phyloP scores from a whole-genome alignment of 305 asterid genomes.

The Andrographis paniculata region DNA sequence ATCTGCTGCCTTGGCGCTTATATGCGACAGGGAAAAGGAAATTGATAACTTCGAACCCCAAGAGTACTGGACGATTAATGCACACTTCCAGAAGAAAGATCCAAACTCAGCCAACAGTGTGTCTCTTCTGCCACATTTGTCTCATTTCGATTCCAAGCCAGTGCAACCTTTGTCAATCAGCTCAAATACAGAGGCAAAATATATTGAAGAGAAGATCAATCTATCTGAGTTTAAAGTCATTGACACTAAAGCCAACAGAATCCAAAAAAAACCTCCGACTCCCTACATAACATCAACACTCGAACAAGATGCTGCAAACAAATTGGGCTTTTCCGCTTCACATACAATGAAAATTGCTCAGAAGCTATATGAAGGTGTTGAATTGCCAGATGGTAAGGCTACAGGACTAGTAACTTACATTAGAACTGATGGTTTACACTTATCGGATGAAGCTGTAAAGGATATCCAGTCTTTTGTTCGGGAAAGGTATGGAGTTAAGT shows the following conservation, averaged over 20 bases:
- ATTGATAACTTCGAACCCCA: conserved; percentile 62
- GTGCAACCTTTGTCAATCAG: conserved; percentile 50
- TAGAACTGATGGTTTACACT: conserved; percentile 86
- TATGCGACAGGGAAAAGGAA: conserved; percentile 87
- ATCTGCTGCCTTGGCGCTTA: conserved; percentile 82
- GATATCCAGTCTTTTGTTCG: conserved; percentile 53
- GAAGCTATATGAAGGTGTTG: conserved; percentile 79
- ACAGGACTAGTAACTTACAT: conserved; percentile 84
- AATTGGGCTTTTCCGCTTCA: conserved; percentile 57
- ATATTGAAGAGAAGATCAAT: conserved; percentile 41
- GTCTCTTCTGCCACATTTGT: conserved; percentile 45
- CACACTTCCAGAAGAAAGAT: conserved; percentile 33
- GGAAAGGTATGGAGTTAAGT: conserved; percentile 59
- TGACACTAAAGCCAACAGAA: conserved; percentile 45
- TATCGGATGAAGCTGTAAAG: conserved; percentile 74
- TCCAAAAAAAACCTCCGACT: conserved; percentile 54
- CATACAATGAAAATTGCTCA: conserved; percentile 84
- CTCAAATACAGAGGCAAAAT: conserved; percentile 50
- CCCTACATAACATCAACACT: conserved; percentile 89
- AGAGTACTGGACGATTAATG: conserved; percentile 76
- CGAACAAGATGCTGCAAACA: conserved; percentile 95
- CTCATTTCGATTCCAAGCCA: conserved; percentile 44
- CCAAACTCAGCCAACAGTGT: conserved; percentile 22
- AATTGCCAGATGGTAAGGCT: conserved; percentile 54
- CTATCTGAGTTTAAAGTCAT: conserved; percentile 45